Base-by-base conservation (phyloP, 202 grass and related monocot species). In the Saccharum hybrid region DNA sequence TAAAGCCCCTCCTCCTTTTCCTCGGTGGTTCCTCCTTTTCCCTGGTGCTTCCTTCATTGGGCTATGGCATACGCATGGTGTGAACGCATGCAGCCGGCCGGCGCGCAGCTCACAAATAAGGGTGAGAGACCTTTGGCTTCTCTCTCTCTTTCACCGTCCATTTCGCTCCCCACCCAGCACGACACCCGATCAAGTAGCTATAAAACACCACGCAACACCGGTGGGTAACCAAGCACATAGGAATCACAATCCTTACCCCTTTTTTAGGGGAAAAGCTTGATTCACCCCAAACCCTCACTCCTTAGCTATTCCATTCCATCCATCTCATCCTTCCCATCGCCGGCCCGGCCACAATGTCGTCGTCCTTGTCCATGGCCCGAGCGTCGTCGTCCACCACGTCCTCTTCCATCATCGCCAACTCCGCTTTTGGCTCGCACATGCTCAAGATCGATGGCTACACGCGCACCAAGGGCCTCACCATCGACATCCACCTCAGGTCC, bases 381-480 rank as follows among this genome's bases (percentile, higher is more conserved):
- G 28, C 28, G 3, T n/a, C 76, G 4, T 31, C 76, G 3, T 19
- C 64, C 11, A 28, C 28, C 28, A 28, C 28, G 28, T 6, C 36
- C 0, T 81, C 79, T 2, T 3, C 66, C 66, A 70, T 81, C 22
- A 16, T 81, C 67, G 52, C 79, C 13, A 62, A 0, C 52, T 71
- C 79, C 3, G 67, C 10, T 54, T n/a, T 5, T 0, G 51, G 22
- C 5, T 71, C 51, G 8, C 79, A 81, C 38, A 10, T 62, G 15
- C 67, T 81, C 49, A 81, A 71, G 79, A 71, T 81, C 52, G 37
- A 61, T 23, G 79, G 79, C 37, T 81, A 81, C 51, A 41, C 38
- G 9, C 22, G 67, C 79, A 61, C 52, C 52, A 81, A 81, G 51
- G 79, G 37, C 51, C 51, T 81, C 23, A 15, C 22, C 66, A 61